Conservation (phyloP, 768 basidiomycete species). For the Fistulinella prunicolor region DNA sequence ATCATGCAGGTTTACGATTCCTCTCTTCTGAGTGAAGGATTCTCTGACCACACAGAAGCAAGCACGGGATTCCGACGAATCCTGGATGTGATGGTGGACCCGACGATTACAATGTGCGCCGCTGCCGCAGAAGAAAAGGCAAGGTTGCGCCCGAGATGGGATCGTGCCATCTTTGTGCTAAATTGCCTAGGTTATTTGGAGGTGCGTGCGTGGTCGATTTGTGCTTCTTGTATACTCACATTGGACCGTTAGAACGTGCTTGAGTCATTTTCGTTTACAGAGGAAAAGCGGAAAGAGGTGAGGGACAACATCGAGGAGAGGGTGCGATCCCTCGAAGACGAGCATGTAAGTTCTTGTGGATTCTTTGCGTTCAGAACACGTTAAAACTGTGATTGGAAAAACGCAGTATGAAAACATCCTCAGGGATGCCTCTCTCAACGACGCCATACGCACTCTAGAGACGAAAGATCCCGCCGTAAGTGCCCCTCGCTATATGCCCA, state of each 20-base stretch:
- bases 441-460: constrained; percentile 21
- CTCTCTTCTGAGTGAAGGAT: constrained; percentile 64
- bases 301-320: constrained; percentile 58
- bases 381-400: background rate
- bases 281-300: constrained; percentile 54
- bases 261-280: constrained; percentile 66
- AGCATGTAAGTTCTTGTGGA: constrained; percentile 75
- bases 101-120: constrained; percentile 73
- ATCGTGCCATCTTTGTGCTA: constrained; percentile 76
- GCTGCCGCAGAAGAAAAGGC: constrained; percentile 65
- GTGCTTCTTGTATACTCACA: constrained; percentile 1
- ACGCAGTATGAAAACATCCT: constrained; percentile 23
- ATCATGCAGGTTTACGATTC: constrained; percentile 88
- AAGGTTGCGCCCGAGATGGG: constrained; percentile 61
- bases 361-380: background rate
- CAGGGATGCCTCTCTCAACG: constrained; percentile 27
- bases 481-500: background rate
- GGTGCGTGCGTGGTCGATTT: constrained; percentile 41
- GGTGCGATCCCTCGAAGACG: constrained; percentile 64
- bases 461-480: constrained; percentile 24
- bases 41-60: constrained; percentile 9
- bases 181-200: constrained; percentile 84
- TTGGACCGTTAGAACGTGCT: constrained; percentile 50
- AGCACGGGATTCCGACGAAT: constrained; percentile 39
- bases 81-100: constrained; percentile 82